These are phyloP conservation scores for Excoecaria cochinchinensis DNA, from an alignment of 345 rosid species.

Conservation along the genomic window DNA sequence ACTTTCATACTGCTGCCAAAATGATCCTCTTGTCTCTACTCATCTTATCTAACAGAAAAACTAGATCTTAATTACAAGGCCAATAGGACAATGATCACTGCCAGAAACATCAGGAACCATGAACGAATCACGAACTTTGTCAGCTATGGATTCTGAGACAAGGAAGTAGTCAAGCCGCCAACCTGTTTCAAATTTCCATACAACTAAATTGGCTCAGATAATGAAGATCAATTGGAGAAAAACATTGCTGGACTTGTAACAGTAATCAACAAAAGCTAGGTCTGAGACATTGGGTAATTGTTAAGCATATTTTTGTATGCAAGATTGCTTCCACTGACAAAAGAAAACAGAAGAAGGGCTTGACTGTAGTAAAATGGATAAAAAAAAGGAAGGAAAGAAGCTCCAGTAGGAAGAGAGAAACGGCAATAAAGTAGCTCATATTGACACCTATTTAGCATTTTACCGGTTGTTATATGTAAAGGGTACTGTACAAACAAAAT, in stretches of 20 bases:
- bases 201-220: background rate
- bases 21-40: background rate
- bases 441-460: no score
- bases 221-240: background rate
- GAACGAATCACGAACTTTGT: constrained; percentile 76
- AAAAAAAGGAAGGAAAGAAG: no score
- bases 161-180: constrained; percentile 99
- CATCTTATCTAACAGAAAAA: constrained; percentile 5
- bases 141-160: constrained; percentile 73
- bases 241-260: background rate
- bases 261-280: background rate
- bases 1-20: no score
- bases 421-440: no score
- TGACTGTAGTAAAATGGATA: no score
- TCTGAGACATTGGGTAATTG: no score
- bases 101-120: constrained; percentile 80
- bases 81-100: constrained; percentile 91
- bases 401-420: no score
- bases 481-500: no score
- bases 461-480: no score
- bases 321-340: no score
- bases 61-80: constrained; percentile 69
- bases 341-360: no score
- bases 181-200: constrained; percentile 45
- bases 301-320: no score